Conservation (phyloP, 176 grass and related monocot genomes). For the Tillandsia leiboldiana region DNA sequence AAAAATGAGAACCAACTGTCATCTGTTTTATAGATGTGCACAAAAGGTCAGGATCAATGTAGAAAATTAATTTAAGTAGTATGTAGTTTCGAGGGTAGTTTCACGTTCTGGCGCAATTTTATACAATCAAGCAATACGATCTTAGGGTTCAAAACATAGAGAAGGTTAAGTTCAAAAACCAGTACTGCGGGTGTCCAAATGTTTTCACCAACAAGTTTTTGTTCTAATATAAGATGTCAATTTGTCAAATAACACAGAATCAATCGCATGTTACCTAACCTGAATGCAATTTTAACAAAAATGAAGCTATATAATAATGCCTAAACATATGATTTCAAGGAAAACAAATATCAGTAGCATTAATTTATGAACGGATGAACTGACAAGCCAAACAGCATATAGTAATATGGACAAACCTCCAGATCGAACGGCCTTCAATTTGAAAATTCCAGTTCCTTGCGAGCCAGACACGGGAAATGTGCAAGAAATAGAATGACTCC, state of each 20-base stretch:
- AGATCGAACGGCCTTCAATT: slow-evolving; percentile 62
- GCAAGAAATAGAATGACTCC: slow-evolving; percentile 45
- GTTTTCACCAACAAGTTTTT: too few species aligned
- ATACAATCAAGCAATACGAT: too few species aligned
- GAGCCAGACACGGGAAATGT: slow-evolving; percentile 54
- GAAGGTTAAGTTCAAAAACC: too few species aligned
- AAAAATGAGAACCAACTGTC: slow-evolving; percentile 52
- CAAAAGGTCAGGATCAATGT: not conserved
- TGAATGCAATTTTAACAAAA: not conserved
- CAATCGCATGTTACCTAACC: not conserved
- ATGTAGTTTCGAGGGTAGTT: not conserved
- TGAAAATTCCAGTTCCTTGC: slow-evolving; percentile 54
- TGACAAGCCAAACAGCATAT: not conserved
- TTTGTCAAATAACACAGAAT: too few species aligned
- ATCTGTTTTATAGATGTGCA: slow-evolving; percentile 22
- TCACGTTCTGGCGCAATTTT: too few species aligned
- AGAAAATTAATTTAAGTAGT: not conserved
- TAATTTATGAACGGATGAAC: not conserved
- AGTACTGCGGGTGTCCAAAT: too few species aligned
- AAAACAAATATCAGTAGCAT: too few species aligned
- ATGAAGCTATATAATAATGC: not conserved
- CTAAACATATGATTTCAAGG: not conserved
- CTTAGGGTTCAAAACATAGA: too few species aligned
- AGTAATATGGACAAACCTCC: slow-evolving; percentile 34
- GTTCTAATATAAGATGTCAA: too few species aligned